Percentiles rank a stretch among this genome's conserved stretches.
These are phyloP conservation scores for Nematocida major DNA, from an alignment of 371 early-diverging fungal species.

Conservation along the genomic window DNA sequence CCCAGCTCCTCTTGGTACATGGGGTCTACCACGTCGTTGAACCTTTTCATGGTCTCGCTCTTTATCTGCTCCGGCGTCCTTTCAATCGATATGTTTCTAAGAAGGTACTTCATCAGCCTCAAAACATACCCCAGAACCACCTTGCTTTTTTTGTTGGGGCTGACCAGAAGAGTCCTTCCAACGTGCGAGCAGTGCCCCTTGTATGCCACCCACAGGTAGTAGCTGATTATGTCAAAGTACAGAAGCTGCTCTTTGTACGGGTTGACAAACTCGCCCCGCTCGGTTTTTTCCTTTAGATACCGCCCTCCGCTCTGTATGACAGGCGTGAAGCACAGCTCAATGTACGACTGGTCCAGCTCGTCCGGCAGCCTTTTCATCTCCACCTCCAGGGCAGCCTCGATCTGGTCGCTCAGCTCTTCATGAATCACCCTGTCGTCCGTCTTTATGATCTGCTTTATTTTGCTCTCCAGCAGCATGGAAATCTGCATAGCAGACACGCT, in stretches of 20 bases:
- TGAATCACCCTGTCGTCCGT: slow-evolving; percentile 77
- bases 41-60: not conserved
- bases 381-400: slow-evolving; percentile 70
- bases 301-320: slow-evolving; percentile 88
- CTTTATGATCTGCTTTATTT: slow-evolving; percentile 68
- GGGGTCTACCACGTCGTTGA: not conserved
- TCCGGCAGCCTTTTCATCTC: slow-evolving; percentile 70
- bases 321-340: slow-evolving; percentile 84
- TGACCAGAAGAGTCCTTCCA: slow-evolving; percentile 55
- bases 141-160: slow-evolving; percentile 49
- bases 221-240: slow-evolving; percentile 43
- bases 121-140: slow-evolving; percentile 1
- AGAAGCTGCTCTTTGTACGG: slow-evolving; percentile 42
- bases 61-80: slow-evolving; percentile 21
- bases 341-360: slow-evolving; percentile 66
- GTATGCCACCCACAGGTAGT: slow-evolving; percentile 61
- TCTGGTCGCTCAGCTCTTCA: slow-evolving; percentile 71
- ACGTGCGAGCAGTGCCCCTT: slow-evolving; percentile 62
- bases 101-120: slow-evolving; percentile 1
- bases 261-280: slow-evolving; percentile 32
- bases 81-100: not conserved
- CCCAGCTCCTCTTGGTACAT: slow-evolving; percentile 2
- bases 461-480: slow-evolving; percentile 17
- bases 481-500: slow-evolving; percentile 1
- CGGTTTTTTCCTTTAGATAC: slow-evolving; percentile 70